Evolutionary conservation across 129 eudicot genomes (phyloP), one percentile per base, ranked within the genome.

Genomic region (Solidago caesia): DNA sequence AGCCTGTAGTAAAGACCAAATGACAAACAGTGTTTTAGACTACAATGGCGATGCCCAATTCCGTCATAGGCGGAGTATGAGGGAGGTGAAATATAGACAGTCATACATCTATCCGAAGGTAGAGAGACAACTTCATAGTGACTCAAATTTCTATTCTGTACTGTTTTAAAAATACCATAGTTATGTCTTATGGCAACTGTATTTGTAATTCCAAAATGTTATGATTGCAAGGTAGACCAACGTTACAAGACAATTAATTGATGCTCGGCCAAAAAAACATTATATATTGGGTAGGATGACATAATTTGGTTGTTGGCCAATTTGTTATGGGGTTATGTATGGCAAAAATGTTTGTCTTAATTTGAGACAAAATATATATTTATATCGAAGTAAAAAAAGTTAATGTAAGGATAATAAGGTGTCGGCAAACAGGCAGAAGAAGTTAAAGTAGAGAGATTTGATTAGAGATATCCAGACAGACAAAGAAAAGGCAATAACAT

Each of bases 391-490:
- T 12, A 15, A 26, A 43, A 43, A 44, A 41, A 15, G 42, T 51
- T 2, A 21, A 48, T 48, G 45, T 26, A 47, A 64, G 53, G 72
- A 75, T 75, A 75, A 49, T 73, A 75, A 1, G 63, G 59, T 79
- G 79, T 79, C 83, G 83, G 75, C 65, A 66, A 47, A 57, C 11
- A 1, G 68, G 62, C 21, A 25, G 55, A 73, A 73, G 78, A 79
- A 65, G 74, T 79, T 73, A 79, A 66, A 41, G 13, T 15, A 11
- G 26, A 49, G 5, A 49, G 83, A 73, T 73, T 79, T 73, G 79
- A 73, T 59, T 67, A 70, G 68, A 48, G 79, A 73, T 79, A 33
- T 75, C 74, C 55, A 67, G 56, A 57, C 75, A 73, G 74, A 79
- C 70, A 73, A 6, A 12, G 8, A 16, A 73, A 73, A 73, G 58